Evolutionary conservation across 371 early-diverging fungal genomes (phyloP).

Genomic region (Apophysomyces variabilis): DNA sequence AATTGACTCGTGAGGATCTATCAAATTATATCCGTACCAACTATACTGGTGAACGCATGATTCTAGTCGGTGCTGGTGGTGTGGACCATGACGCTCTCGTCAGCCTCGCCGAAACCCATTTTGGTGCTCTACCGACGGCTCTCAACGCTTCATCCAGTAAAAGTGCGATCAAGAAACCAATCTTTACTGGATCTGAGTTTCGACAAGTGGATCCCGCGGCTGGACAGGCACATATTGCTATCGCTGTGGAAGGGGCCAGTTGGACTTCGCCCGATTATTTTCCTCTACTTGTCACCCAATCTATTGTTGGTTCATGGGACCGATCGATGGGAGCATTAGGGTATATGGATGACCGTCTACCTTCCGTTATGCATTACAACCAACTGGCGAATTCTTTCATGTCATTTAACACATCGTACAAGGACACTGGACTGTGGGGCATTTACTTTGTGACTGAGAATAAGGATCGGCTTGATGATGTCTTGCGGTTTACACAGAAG

Average conservation of each 20-base stretch:
- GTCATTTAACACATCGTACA: constrained; percentile 98
- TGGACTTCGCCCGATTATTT: constrained; percentile 96
- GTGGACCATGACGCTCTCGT: constrained; percentile 94
- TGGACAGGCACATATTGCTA: constrained; percentile 92
- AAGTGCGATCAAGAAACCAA: constrained; percentile 62
- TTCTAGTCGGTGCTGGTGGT: constrained; percentile 92
- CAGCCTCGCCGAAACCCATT: constrained; percentile 87
- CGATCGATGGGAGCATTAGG: constrained; percentile 86
- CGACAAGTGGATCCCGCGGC: constrained; percentile 83
- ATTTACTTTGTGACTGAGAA: constrained; percentile 91
- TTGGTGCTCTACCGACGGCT: constrained; percentile 71
- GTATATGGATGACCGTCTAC: constrained; percentile 85
- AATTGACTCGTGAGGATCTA: constrained; percentile 84
- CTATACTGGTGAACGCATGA: constrained; percentile 97
- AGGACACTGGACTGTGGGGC: constrained; percentile 98
- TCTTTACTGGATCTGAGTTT: constrained; percentile 86
- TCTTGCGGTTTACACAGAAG: constrained; percentile 83
- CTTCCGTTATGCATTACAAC: constrained; percentile 80
- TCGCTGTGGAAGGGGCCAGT: constrained; percentile 95
- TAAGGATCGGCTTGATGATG: constrained; percentile 81
- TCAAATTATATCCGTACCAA: constrained; percentile 84
- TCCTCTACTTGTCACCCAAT: constrained; percentile 92
- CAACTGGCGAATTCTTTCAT: constrained; percentile 96
- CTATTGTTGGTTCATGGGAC: constrained; percentile 97
- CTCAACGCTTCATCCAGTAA: constrained; percentile 50